phyloP scores from a whole-genome alignment of 768 basidiomycete species.

The Psilocybe tampanensis region DNA sequence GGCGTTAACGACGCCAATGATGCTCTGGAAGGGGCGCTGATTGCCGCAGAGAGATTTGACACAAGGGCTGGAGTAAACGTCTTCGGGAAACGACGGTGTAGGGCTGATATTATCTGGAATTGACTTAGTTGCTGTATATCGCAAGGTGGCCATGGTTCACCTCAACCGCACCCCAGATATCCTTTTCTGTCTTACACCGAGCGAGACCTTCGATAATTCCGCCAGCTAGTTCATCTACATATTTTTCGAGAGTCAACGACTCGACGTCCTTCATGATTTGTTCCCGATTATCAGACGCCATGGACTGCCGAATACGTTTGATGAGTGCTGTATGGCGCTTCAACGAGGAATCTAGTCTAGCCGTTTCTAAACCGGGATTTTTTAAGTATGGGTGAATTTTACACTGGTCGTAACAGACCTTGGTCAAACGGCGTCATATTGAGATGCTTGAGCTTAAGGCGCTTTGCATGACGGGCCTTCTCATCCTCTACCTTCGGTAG shows the following conservation, averaged over 20 bases:
- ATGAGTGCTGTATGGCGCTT: slow-evolving; percentile 96
- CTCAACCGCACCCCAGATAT: slow-evolving; percentile 91
- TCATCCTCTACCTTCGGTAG: slow-evolving; percentile 43
- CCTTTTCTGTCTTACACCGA: slow-evolving; percentile 91
- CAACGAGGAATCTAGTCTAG: slow-evolving; percentile 89
- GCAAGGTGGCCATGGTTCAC: slow-evolving; percentile 41
- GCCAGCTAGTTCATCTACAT: slow-evolving; percentile 90
- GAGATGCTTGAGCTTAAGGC: slow-evolving; percentile 57
- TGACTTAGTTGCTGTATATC: slow-evolving; percentile 3
- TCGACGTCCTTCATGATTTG: slow-evolving; percentile 93
- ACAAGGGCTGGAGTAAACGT: slow-evolving; percentile 78
- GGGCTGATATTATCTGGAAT: slow-evolving; percentile 77
- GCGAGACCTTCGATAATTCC: slow-evolving; percentile 84
- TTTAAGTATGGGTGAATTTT: slow-evolving; percentile 2
- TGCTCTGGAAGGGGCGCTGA: slow-evolving; percentile 61
- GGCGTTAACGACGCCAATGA: slow-evolving; percentile 56
- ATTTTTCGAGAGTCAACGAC: slow-evolving; percentile 89
- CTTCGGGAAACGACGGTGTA: slow-evolving; percentile 86
- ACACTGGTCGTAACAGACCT: slow-evolving; percentile 37
- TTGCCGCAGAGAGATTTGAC: slow-evolving; percentile 55
- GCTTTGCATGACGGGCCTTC: slow-evolving; percentile 53
- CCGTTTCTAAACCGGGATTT: slow-evolving; percentile 48
- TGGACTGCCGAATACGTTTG: slow-evolving; percentile 87
- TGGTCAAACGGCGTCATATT: slow-evolving; percentile 52
- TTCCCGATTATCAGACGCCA: slow-evolving; percentile 81